phyloP scores from a whole-genome alignment of 2,329 filamentous ascomycete genomes.

The Ophiosphaerella herpotricha region DNA sequence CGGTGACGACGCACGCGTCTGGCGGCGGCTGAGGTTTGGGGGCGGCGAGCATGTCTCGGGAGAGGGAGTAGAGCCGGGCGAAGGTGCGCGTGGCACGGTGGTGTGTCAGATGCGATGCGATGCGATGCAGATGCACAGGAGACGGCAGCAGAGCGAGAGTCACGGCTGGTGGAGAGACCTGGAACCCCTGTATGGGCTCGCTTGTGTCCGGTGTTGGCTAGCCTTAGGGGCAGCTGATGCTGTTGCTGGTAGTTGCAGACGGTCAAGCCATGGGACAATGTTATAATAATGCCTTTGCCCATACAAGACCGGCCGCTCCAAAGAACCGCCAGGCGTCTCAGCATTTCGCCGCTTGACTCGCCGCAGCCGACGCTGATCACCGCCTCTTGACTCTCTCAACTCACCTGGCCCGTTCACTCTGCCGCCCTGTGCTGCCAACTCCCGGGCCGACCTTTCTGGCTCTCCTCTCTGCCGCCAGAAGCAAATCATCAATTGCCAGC shows the following conservation, averaged over 20 bases:
- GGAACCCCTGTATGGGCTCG: conserved; percentile 10
- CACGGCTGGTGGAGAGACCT: conserved; percentile 1
- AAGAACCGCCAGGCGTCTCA: too few species aligned
- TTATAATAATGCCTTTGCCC: conserved; percentile 1
- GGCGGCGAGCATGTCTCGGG: not conserved
- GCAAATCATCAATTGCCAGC: too few species aligned
- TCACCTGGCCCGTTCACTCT: not conserved
- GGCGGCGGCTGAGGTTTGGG: not conserved
- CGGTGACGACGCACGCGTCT: too few species aligned
- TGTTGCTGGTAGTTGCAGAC: not conserved
- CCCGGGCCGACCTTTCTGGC: not conserved
- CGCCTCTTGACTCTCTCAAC: not conserved
- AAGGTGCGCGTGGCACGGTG: not conserved
- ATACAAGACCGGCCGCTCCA: too few species aligned
- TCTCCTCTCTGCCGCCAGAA: not conserved
- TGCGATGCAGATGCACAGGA: not conserved
- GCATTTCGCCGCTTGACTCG: too few species aligned
- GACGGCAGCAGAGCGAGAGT: not conserved
- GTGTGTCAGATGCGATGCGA: not conserved
- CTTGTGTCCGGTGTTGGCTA: not conserved
- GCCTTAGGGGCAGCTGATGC: conserved; percentile 5
- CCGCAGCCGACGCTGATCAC: too few species aligned
- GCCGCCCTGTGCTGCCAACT: not conserved
- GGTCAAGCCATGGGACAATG: not conserved
- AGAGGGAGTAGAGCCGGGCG: not conserved